Evolutionary conservation across 768 basidiomycete genomes (phyloP).

Genomic region (Pholiota molesta): DNA sequence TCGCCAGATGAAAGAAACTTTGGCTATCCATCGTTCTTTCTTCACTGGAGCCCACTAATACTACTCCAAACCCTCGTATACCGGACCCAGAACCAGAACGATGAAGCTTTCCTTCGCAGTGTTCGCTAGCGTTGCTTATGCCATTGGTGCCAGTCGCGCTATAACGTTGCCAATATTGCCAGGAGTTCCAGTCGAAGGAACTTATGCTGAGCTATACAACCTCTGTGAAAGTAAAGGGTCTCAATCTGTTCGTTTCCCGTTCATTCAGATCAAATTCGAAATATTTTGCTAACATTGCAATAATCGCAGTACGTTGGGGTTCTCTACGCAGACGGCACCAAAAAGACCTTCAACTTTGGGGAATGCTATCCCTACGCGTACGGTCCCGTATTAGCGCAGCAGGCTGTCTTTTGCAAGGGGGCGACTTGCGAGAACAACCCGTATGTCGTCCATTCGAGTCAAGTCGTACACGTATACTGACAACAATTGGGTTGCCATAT

Average conservation of each 20-base stretch:
- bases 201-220: neutral
- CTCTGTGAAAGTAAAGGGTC: neutral
- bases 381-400: conserved; percentile 13
- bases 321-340: neutral
- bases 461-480: neutral
- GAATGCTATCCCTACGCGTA: conserved; percentile 24
- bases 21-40: no score
- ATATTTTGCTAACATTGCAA: neutral
- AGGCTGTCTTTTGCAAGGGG: conserved; percentile 26
- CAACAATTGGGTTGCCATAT: neutral
- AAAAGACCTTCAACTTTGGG: neutral
- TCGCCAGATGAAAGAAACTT: no score
- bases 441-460: conserved; percentile 11
- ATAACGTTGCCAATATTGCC: neutral
- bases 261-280: neutral
- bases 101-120: no score
- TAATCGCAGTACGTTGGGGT: neutral
- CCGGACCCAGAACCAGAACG: no score
- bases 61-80: no score
- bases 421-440: conserved; percentile 25
- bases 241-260: neutral
- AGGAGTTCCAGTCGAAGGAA: neutral
- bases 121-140: neutral
- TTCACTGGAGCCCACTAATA: no score
- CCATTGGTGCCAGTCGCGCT: neutral